phyloP scores from a whole-genome alignment of 352 stramenopile genomes.

The Aphanomyces invadans region DNA sequence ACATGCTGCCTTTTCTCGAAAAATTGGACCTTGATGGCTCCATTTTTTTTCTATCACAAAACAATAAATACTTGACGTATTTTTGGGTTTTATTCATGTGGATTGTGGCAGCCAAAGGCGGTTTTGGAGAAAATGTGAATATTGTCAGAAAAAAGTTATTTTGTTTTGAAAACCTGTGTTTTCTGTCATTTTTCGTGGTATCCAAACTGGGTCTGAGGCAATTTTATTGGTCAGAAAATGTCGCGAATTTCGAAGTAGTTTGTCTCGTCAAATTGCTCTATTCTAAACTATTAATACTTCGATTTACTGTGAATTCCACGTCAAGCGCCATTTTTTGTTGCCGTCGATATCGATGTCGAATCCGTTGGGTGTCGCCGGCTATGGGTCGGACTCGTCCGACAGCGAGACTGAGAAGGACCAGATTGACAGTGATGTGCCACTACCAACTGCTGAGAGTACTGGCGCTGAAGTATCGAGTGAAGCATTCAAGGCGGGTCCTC shows the following conservation, averaged over 20 bases:
- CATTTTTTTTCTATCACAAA: conserved; percentile 1
- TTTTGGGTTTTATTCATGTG: not conserved
- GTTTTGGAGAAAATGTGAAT: too few relatives aligned
- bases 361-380: conserved; percentile 31
- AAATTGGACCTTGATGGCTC: not conserved
- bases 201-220: conserved; percentile 12
- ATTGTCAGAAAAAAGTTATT: not conserved
- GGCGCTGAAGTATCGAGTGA: not conserved
- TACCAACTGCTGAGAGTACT: not conserved
- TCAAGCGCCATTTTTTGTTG: too few relatives aligned
- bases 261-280: too few relatives aligned
- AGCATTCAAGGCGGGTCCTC: too few relatives aligned
- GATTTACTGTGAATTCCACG: too few relatives aligned
- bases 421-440: not conserved
- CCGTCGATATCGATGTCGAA: too few relatives aligned
- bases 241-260: too few relatives aligned
- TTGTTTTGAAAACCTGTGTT: not conserved
- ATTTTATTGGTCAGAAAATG: too few relatives aligned
- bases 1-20: not conserved
- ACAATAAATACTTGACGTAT: conserved; percentile 4
- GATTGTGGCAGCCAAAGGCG: not conserved
- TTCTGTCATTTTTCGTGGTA: conserved; percentile 10
- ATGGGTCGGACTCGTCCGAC: conserved; percentile 32
- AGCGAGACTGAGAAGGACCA: conserved; percentile 27
- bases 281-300: too few relatives aligned